A percentile compares a stretch with the other conserved stretches of the same genome.
Conservation (phyloP, 176 grass and related monocot genomes). For the Chrysopogon serrulatus region DNA sequence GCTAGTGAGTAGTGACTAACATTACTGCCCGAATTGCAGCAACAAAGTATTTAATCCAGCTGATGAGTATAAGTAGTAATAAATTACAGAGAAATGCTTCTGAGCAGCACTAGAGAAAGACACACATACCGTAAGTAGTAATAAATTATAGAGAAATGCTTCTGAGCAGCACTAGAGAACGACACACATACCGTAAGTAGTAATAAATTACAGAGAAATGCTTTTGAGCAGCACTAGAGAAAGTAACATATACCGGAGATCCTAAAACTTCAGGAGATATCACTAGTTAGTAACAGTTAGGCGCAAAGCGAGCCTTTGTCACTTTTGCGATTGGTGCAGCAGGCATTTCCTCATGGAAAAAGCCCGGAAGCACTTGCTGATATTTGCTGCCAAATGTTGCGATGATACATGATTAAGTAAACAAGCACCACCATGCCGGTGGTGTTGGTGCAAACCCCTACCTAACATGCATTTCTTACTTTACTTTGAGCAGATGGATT, state of each 20-base stretch:
- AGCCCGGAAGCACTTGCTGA: slow-evolving; percentile 1
- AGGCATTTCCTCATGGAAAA: not conserved
- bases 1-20: not conserved
- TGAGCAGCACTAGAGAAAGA: not conserved
- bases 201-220: not conserved
- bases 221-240: not conserved
- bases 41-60: not conserved
- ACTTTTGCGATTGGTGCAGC: slow-evolving; percentile 11
- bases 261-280: not conserved
- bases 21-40: slow-evolving; percentile 2
- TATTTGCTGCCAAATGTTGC: slow-evolving; percentile 5
- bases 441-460: slow-evolving; percentile 12
- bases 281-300: not conserved
- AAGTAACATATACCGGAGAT: not conserved
- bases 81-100: not conserved
- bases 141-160: not conserved
- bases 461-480: slow-evolving; percentile 11
- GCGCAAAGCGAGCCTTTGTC: slow-evolving; percentile 6
- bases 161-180: not conserved
- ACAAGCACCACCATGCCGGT: slow-evolving; percentile 12
- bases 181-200: too few species aligned
- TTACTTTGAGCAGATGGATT: slow-evolving; percentile 3
- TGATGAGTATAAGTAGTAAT: not conserved
- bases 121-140: not conserved
- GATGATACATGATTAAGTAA: slow-evolving; percentile 18